phyloP scores from a whole-genome alignment of 2,329 filamentous ascomycete genomes.

The Colletotrichum cordylinicola region DNA sequence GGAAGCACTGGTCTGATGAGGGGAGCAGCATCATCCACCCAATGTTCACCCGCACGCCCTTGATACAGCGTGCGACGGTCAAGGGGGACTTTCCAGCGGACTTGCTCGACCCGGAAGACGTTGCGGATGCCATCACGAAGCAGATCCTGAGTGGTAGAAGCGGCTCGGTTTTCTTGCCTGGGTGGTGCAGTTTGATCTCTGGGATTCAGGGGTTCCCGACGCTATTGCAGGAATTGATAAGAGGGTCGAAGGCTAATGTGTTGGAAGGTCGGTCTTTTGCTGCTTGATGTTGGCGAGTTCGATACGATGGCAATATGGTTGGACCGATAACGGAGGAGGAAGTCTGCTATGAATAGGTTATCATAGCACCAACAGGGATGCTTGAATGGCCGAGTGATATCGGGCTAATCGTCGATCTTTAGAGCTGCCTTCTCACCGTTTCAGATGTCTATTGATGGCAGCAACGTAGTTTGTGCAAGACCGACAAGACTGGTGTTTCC shows the following conservation, averaged over 20 bases:
- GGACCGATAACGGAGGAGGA: not conserved
- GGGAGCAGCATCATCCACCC: not conserved
- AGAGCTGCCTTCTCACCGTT: slow-evolving; percentile 29
- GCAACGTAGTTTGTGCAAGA: slow-evolving; percentile 53
- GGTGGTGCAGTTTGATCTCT: not conserved
- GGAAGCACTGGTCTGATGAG: not conserved
- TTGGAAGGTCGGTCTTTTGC: not conserved
- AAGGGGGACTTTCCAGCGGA: not conserved
- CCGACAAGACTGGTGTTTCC: slow-evolving; percentile 51
- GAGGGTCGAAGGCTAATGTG: not conserved
- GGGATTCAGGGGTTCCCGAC: not conserved
- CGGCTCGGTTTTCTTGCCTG: not conserved
- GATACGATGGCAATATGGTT: not conserved
- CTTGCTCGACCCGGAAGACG: not conserved
- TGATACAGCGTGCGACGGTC: not conserved
- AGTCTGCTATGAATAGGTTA: not conserved
- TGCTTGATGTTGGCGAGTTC: not conserved
- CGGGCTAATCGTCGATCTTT: slow-evolving; percentile 33
- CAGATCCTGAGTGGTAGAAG: not conserved
- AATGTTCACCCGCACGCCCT: not conserved
- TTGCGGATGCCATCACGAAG: not conserved
- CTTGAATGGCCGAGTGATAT: not conserved
- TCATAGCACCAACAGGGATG: not conserved
- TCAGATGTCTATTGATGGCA: slow-evolving; percentile 53
- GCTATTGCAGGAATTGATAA: not conserved